phyloP scores from a whole-genome alignment of 352 stramenopile species.

The Phytophthora brassicae region DNA sequence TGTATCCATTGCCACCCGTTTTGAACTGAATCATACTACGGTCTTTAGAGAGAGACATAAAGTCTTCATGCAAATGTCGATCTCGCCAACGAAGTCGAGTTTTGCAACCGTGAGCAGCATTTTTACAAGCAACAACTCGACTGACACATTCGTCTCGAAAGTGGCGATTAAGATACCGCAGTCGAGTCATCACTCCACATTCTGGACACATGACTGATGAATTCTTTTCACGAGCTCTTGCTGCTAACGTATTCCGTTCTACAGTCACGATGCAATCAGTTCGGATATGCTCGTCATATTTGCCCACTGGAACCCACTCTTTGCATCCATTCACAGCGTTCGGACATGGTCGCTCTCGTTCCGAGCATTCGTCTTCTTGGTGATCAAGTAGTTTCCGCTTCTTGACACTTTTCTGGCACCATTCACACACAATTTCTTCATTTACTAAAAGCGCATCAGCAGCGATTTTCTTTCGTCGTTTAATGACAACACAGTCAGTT shows the following conservation, averaged over 20 bases:
- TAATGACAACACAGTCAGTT: constrained; percentile 44
- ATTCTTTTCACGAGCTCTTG: constrained; percentile 51
- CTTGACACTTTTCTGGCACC: constrained; percentile 60
- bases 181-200: constrained; percentile 44
- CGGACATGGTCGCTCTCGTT: constrained; percentile 68
- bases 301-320: constrained; percentile 71
- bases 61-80: constrained; percentile 70
- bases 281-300: constrained; percentile 51
- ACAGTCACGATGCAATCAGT: constrained; percentile 53
- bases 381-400: constrained; percentile 73
- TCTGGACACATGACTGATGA: constrained; percentile 43
- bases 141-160: constrained; percentile 54
- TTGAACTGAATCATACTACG: constrained; percentile 56
- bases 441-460: constrained; percentile 51
- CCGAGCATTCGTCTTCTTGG: constrained; percentile 74
- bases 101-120: constrained; percentile 62
- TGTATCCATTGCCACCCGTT: constrained; percentile 45
- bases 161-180: constrained; percentile 46
- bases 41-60: constrained; percentile 44
- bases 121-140: constrained; percentile 68
- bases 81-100: constrained; percentile 62
- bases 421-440: constrained; percentile 59
- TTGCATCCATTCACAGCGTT: constrained; percentile 59
- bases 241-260: constrained; percentile 56
- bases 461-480: constrained; percentile 40